Evolutionary conservation across 225 moss, liverwort and hornwort genomes (phyloP).

Genomic region (Lunularia cruciata): DNA sequence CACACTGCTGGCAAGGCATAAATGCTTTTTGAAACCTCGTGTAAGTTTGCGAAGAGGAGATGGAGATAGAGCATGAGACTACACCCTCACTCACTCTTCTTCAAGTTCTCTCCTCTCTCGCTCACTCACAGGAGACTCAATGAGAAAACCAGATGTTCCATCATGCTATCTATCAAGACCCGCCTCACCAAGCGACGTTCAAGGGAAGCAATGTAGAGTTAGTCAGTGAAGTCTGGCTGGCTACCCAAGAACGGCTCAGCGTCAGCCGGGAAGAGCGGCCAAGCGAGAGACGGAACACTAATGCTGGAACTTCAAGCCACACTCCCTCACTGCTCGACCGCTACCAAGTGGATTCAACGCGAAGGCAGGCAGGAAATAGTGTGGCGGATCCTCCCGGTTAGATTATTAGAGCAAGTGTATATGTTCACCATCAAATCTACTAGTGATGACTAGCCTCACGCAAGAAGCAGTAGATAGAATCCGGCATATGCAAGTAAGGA

Average conservation of each 20-base stretch:
- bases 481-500: not conserved
- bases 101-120: too few relatives aligned
- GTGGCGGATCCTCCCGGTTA: too few relatives aligned
- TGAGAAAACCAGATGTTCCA: not conserved
- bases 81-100: not conserved
- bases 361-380: not conserved
- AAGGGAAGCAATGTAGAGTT: constrained; percentile 7
- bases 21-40: not conserved
- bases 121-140: constrained; percentile 1
- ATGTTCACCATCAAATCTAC: too few relatives aligned
- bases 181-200: not conserved
- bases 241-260: too few relatives aligned
- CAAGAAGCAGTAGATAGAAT: not conserved
- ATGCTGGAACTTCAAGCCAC: constrained; percentile 6
- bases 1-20: not conserved
- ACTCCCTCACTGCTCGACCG: not conserved
- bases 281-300: not conserved
- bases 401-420: not conserved
- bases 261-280: not conserved
- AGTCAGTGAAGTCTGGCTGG: too few relatives aligned
- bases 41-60: not conserved
- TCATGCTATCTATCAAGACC: not conserved
- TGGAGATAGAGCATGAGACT: constrained; percentile 9
- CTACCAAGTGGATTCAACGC: not conserved
- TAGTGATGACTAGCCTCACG: not conserved